Percentiles rank a stretch among this genome's conserved stretches.
phyloP scores from a whole-genome alignment of 176 grass and related monocot genomes.

The Oryza punctata region DNA sequence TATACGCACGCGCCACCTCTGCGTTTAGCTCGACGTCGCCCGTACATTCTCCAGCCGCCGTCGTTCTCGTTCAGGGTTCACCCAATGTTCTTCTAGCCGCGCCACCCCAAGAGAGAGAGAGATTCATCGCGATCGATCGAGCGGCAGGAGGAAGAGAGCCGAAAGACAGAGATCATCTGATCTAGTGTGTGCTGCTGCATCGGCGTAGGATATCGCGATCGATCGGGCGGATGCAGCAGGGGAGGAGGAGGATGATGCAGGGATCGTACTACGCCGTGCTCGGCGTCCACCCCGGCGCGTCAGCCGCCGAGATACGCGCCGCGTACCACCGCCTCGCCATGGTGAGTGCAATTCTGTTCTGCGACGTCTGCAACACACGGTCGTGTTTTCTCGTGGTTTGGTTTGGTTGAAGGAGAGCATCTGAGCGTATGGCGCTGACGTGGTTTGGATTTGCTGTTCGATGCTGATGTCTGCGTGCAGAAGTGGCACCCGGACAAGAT shows the following conservation, averaged over 20 bases:
- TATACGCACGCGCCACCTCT: slow-evolving; percentile 24
- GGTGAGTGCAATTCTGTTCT: slow-evolving; percentile 31
- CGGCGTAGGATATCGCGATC: neutral
- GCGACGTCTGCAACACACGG: neutral
- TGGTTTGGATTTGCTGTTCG: neutral
- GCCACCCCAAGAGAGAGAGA: neutral
- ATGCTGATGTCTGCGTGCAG: slow-evolving; percentile 29
- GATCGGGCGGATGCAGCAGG: neutral
- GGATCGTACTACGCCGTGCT: slow-evolving; percentile 79
- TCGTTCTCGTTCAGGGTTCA: neutral
- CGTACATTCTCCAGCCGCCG: neutral
- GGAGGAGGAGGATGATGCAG: slow-evolving; percentile 29
- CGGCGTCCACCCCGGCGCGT: slow-evolving; percentile 56
- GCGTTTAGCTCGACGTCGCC: neutral
- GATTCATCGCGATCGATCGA: neutral
- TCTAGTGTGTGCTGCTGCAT: neutral
- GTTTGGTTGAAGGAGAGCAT: neutral
- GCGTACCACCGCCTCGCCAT: slow-evolving; percentile 81
- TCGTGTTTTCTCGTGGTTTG: neutral
- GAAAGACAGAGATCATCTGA: neutral
- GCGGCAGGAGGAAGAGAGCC: neutral
- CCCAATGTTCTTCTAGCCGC: no score
- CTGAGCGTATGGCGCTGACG: neutral
- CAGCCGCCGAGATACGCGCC: slow-evolving; percentile 68
- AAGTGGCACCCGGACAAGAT: slow-evolving; percentile 91